Evolutionary conservation across 495 filamentous ascomycete genomes (phyloP), one percentile per base, ranked within the genome.

Genomic region (Pseudevernia furfuracea): DNA sequence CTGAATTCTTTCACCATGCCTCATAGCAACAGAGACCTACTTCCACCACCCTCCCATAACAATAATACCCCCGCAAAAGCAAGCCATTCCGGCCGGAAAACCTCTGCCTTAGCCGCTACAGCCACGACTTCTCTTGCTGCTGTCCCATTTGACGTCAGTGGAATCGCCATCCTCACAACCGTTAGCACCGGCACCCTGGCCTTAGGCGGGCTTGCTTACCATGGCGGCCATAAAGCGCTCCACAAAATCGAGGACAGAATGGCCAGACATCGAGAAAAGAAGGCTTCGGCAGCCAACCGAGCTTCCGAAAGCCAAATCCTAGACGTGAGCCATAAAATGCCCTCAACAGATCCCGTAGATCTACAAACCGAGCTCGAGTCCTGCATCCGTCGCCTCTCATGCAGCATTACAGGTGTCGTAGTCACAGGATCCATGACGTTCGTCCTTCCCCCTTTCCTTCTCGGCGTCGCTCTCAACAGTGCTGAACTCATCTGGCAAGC

Each of bases 351-450:
- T 48, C 1, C 19, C 23, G 2, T 11, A 21, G 44, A 48, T 7
- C 44, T 48, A 23, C 44, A n/a, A 48, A 48, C n/a, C 9, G 44
- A 48, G 44, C 44, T 48, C 23, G 44, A 48, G 21, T 23, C 21
- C 44, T 48, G 44, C 44, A 48, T 48, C n/a, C 44, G 44, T 48
- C 44, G 44, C 44, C 44, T 48, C 44, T 48, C 44, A 21, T n/a
- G 44, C 44, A 48, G 44, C 44, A 48, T 48, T 48, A 48, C 44
- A 48, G 44, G 44, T 23, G 44, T 48, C 44, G 44, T 48, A 23
- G 44, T 48, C 44, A 23, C 44, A 7, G 44, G 44, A 21, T 8
- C 44, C 44, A 23, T 48, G 44, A 48, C 21, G 3, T 48, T 48
- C 9, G 21, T 48, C 44, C 44, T 48, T 48, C 44, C 44, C 9